Conservation (phyloP, 768 basidiomycete genomes). For the Chalciporus chontae region DNA sequence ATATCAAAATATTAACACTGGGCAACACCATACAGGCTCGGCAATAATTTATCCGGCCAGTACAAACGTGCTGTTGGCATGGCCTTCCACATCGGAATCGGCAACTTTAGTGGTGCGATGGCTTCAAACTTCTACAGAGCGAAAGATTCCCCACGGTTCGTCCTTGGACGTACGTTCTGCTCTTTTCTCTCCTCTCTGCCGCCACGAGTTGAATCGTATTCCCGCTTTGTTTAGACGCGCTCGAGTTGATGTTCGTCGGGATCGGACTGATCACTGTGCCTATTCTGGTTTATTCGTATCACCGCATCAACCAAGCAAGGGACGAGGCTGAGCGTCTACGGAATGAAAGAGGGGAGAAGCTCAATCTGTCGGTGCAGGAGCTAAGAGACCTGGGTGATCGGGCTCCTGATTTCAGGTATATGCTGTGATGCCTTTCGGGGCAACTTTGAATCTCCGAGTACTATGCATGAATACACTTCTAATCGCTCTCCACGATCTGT, state of each 20-base stretch:
- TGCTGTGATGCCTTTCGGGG: conserved; percentile 25
- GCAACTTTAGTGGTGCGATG: conserved; percentile 64
- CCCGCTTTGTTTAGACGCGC: conserved; percentile 38
- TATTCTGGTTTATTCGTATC: conserved; percentile 47
- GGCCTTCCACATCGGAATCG: conserved; percentile 50
- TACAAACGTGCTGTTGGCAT: conserved; percentile 69
- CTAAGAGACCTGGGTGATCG: conserved; percentile 49
- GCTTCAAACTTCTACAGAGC: conserved; percentile 60
- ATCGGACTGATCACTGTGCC: conserved; percentile 57
- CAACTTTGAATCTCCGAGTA: no score
- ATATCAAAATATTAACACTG: no score
- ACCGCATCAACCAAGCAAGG: conserved; percentile 51
- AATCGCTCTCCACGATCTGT: no score
- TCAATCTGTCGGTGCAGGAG: conserved; percentile 12
- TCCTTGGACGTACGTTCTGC: conserved; percentile 50
- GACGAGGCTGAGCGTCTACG: conserved; percentile 30
- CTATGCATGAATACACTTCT: no score
- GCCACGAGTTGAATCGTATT: background rate
- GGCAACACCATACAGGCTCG: conserved; percentile 43
- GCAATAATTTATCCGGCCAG: conserved; percentile 52
- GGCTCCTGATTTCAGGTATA: conserved; percentile 63
- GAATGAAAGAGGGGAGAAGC: conserved; percentile 18
- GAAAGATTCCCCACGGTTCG: conserved; percentile 56
- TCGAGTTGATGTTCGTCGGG: conserved; percentile 67
- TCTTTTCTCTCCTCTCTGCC: background rate